Percentiles rank a stretch among this genome's conserved stretches.
These are phyloP conservation scores for Vicia sativa DNA, from an alignment of 306 rosid genomes.

Conservation along the genomic window DNA sequence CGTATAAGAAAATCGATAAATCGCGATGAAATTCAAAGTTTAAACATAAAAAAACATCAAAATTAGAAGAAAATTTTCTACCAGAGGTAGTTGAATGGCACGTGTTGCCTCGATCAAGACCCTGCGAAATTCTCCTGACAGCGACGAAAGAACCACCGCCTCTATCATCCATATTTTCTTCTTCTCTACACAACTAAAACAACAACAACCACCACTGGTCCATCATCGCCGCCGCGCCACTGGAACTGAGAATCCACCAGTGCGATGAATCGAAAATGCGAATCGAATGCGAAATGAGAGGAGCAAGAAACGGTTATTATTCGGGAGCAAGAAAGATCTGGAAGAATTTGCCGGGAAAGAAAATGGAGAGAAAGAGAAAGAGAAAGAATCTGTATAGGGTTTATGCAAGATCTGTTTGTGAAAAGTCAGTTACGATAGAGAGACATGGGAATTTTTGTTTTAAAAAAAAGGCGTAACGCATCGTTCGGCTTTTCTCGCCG, in stretches of 20 bases:
- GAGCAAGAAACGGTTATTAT: conserved; percentile 33
- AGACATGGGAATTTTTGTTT: neutral
- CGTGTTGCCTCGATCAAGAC: conserved; percentile 83
- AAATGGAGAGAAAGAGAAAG: conserved; percentile 24
- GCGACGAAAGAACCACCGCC: conserved; percentile 98
- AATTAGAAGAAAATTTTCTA: conserved; percentile 2
- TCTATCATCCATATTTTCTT: conserved; percentile 72
- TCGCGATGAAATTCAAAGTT: conserved; percentile 3
- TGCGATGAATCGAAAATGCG: conserved; percentile 19
- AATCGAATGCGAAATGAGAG: conserved; percentile 15
- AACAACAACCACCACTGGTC: neutral
- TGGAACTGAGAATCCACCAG: conserved; percentile 13
- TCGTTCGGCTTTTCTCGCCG: neutral
- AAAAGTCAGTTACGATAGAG: conserved; percentile 39
- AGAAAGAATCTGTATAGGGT: conserved; percentile 29
- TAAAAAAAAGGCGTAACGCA: conserved; percentile 2
- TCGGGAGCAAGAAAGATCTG: conserved; percentile 4
- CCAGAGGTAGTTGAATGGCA: conserved; percentile 88
- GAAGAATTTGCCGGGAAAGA: conserved; percentile 39
- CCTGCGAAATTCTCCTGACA: conserved; percentile 93
- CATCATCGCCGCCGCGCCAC: conserved; percentile 27
- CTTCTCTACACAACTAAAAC: conserved; percentile 12
- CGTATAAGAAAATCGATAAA: conserved; percentile 23
- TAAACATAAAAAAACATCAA: no score
- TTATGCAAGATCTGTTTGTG: conserved; percentile 60